Conservation (phyloP, 495 filamentous ascomycete species). For the Xylaria scruposa region DNA sequence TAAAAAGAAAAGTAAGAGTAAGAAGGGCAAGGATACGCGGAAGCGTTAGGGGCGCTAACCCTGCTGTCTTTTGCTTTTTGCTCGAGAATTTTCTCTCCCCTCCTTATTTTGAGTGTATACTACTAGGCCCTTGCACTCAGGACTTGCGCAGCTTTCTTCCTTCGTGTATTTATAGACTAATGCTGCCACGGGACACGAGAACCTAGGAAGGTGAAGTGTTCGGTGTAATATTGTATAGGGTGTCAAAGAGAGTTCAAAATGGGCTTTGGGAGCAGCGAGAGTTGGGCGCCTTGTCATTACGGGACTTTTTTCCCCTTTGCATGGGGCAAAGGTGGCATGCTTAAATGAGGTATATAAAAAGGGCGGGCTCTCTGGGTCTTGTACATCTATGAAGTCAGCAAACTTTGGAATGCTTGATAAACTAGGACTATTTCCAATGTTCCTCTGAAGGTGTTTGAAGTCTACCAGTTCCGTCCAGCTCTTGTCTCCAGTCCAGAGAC, state of each 20-base stretch:
- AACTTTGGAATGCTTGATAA: neutral
- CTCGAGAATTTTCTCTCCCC: neutral
- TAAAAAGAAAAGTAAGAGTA: constrained; percentile 76
- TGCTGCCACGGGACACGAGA: neutral
- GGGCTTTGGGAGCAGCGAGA: constrained; percentile 1
- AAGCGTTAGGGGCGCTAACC: constrained; percentile 39
- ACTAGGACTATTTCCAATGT: neutral
- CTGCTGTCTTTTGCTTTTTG: neutral
- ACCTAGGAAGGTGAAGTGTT: constrained; percentile 11
- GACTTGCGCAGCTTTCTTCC: neutral
- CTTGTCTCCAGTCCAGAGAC: neutral
- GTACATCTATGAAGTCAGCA: neutral
- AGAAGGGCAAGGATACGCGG: constrained; percentile 73
- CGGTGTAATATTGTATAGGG: neutral
- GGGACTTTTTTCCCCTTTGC: constrained; percentile 3
- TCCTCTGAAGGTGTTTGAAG: neutral
- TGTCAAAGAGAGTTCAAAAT: constrained; percentile 8
- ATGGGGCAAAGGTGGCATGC: neutral
- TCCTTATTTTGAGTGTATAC: constrained; percentile 18
- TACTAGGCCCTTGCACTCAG: neutral
- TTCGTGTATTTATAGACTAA: constrained; percentile 15
- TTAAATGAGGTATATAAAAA: constrained; percentile 20
- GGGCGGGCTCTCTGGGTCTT: constrained; percentile 8
- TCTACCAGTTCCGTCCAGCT: neutral
- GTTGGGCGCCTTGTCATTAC: constrained; percentile 3